Conservation (phyloP, 805 yeast genomes). For the Scheffersomyces spartinae region DNA sequence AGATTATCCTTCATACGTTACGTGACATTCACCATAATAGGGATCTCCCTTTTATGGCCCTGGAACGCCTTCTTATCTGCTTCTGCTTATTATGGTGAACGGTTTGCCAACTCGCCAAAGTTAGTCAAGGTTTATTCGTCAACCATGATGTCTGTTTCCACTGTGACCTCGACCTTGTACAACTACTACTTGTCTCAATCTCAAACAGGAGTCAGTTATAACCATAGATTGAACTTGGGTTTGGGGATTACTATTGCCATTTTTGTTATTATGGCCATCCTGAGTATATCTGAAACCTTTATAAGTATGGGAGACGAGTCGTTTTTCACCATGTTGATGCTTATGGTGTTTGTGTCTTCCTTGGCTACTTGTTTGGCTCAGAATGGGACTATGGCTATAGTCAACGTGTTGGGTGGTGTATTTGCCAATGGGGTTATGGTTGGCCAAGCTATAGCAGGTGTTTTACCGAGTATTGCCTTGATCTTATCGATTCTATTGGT, state of each 20-base stretch:
- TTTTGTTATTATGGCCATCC: slow-evolving; percentile 46
- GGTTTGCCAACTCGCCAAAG: slow-evolving; percentile 40
- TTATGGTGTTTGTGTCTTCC: slow-evolving; percentile 52
- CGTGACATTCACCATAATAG: slow-evolving; percentile 52
- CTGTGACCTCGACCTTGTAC: slow-evolving; percentile 49
- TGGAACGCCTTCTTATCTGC: slow-evolving; percentile 92
- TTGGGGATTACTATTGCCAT: slow-evolving; percentile 42
- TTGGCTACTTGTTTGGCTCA: slow-evolving; percentile 76
- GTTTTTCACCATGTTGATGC: slow-evolving; percentile 46
- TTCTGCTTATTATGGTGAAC: slow-evolving; percentile 60
- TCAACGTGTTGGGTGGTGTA: slow-evolving; percentile 60
- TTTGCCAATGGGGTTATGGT: slow-evolving; percentile 88
- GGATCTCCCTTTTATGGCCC: slow-evolving; percentile 85
- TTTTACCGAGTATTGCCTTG: slow-evolving; percentile 68
- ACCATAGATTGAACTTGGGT: slow-evolving; percentile 48
- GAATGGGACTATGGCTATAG: slow-evolving; percentile 83
- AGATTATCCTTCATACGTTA: slow-evolving; percentile 31
- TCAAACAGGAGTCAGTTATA: slow-evolving; percentile 51
- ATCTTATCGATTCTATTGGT: slow-evolving; percentile 39
- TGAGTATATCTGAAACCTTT: slow-evolving; percentile 29
- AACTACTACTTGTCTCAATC: slow-evolving; percentile 53
- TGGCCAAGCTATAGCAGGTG: slow-evolving; percentile 93
- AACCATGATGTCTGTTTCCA: slow-evolving; percentile 81
- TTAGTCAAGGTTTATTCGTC: slow-evolving; percentile 57
- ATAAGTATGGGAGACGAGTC: slow-evolving; percentile 22